Evolutionary conservation across 495 filamentous ascomycete species (phyloP).

Genomic region (Neurospora sp.): DNA sequence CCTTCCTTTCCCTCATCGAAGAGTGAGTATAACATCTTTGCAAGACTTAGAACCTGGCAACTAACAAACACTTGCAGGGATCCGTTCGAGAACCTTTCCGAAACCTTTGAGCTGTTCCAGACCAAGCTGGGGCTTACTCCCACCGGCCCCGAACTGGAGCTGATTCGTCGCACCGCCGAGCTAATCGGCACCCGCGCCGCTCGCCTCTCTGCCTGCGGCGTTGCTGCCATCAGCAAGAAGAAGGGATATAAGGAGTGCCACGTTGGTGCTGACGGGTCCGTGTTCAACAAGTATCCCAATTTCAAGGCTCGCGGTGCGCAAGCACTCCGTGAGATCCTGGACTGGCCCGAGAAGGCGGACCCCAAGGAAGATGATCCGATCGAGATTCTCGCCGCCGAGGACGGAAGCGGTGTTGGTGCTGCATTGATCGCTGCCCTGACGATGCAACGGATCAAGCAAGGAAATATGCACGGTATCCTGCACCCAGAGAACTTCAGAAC

Average conservation of each 20-base stretch:
- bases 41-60: neutral
- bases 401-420: slow-evolving; percentile 92
- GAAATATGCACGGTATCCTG: slow-evolving; percentile 68
- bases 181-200: slow-evolving; percentile 91
- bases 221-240: slow-evolving; percentile 92
- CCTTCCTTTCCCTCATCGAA: slow-evolving; percentile 92
- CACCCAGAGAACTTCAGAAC: slow-evolving; percentile 52
- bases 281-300: slow-evolving; percentile 98
- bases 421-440: slow-evolving; percentile 91
- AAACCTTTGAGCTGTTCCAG: slow-evolving; percentile 72
- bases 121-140: slow-evolving; percentile 57
- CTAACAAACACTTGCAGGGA: slow-evolving; percentile 43
- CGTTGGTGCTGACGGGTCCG: slow-evolving; percentile 89
- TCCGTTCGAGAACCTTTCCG: slow-evolving; percentile 84
- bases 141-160: slow-evolving; percentile 67
- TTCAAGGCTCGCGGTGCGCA: slow-evolving; percentile 86
- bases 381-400: slow-evolving; percentile 77
- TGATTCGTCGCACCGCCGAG: slow-evolving; percentile 79
- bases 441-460: slow-evolving; percentile 69
- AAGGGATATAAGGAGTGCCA: slow-evolving; percentile 81
- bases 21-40: slow-evolving; percentile 38
- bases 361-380: slow-evolving; percentile 68
- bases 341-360: slow-evolving; percentile 62
- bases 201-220: slow-evolving; percentile 84
- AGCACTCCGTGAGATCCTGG: slow-evolving; percentile 86